Conservation (phyloP, 495 filamentous ascomycete species). For the Trichoderma gamsii region DNA sequence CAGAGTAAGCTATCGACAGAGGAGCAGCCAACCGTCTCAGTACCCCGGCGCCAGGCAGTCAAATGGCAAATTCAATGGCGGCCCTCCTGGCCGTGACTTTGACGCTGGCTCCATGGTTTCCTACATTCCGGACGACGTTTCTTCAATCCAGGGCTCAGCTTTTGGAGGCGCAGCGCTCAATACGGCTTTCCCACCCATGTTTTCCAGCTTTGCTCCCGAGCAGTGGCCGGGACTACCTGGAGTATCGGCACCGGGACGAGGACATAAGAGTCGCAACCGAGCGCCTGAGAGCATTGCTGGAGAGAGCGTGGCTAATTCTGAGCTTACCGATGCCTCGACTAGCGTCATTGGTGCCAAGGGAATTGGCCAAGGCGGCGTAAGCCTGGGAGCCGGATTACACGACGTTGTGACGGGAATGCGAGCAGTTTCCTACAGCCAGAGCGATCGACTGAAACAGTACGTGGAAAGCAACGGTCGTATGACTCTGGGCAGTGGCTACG, state of each 20-base stretch:
- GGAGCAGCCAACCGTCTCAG: constrained; percentile 48
- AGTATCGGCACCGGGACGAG: constrained; percentile 51
- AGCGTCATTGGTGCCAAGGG: constrained; percentile 68
- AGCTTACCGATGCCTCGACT: constrained; percentile 72
- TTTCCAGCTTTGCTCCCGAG: constrained; percentile 80
- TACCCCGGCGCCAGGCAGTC: constrained; percentile 41
- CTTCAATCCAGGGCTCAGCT: constrained; percentile 88
- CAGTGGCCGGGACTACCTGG: constrained; percentile 80
- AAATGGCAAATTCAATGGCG: constrained; percentile 36
- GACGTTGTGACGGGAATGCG: constrained; percentile 48
- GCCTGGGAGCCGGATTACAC: constrained; percentile 70
- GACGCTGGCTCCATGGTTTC: constrained; percentile 80
- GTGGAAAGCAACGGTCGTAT: constrained; percentile 63
- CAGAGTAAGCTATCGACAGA: constrained; percentile 85
- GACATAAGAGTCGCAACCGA: constrained; percentile 51
- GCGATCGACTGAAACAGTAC: constrained; percentile 76
- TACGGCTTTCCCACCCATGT: constrained; percentile 89
- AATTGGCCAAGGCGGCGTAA: constrained; percentile 67
- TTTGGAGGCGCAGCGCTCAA: constrained; percentile 72
- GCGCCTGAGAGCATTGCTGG: constrained; percentile 76
- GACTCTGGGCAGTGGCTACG: constrained; percentile 65
- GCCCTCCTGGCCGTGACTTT: constrained; percentile 57
- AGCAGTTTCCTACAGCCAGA: constrained; percentile 42
- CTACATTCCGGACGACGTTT: constrained; percentile 98
- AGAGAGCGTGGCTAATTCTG: constrained; percentile 82